phyloP scores from a whole-genome alignment of 2,329 filamentous ascomycete species.

The Emericellopsis cladophorae region DNA sequence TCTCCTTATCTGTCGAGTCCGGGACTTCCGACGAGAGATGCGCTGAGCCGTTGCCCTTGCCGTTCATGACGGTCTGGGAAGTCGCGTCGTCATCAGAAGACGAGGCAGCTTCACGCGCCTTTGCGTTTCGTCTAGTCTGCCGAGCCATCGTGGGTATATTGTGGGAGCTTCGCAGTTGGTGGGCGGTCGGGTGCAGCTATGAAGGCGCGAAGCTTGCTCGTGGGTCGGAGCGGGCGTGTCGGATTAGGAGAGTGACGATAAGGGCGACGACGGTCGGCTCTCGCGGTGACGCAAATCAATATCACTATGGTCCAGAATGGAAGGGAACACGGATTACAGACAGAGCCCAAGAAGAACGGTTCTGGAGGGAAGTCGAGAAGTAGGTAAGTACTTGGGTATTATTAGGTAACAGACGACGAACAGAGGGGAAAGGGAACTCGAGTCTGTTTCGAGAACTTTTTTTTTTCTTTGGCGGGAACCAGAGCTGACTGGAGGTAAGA shows the following conservation, averaged over 20 bases:
- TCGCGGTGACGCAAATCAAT: no score
- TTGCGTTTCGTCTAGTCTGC: constrained; percentile 24
- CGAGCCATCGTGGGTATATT: constrained; percentile 19
- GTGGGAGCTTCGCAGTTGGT: background rate
- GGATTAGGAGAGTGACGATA: no score
- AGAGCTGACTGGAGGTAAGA: no score
- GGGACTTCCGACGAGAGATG: constrained; percentile 19
- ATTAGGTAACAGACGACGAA: background rate
- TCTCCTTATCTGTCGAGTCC: constrained; percentile 39
- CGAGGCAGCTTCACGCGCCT: constrained; percentile 16
- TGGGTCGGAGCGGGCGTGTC: background rate
- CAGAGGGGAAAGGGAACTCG: background rate
- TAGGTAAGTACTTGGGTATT: background rate
- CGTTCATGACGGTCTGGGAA: constrained; percentile 22
- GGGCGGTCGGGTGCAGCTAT: constrained; percentile 3
- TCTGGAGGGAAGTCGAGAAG: background rate
- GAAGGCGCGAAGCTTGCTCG: background rate
- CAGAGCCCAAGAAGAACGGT: no score
- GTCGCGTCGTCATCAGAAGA: constrained; percentile 12
- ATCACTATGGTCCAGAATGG: no score
- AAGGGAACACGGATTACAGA: no score
- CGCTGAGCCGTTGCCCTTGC: constrained; percentile 33
- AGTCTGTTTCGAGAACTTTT: no score
- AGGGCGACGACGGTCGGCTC: no score
- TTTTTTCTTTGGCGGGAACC: no score